phyloP scores from a whole-genome alignment of 2,329 filamentous ascomycete genomes.

The Verticillium tricorpus region DNA sequence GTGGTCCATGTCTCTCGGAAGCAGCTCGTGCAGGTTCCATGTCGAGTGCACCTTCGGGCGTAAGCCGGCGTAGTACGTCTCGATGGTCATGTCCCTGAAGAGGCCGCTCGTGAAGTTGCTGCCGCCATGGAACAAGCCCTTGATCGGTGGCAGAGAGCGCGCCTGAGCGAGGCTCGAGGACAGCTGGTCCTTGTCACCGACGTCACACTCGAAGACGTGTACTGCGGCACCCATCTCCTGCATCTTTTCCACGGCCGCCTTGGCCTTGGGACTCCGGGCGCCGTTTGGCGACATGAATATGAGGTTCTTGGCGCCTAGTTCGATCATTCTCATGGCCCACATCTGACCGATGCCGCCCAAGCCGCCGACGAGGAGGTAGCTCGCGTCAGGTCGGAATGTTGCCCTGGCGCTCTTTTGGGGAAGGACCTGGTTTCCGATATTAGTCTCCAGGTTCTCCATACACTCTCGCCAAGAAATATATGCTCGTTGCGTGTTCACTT shows the following conservation, averaged over 20 bases:
- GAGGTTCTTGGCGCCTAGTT: constrained; percentile 21
- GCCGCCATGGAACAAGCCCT: constrained; percentile 11
- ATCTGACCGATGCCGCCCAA: constrained; percentile 21
- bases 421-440: constrained; percentile 3
- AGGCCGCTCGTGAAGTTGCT: constrained; percentile 16
- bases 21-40: constrained; percentile 22
- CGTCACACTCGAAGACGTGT: constrained; percentile 9
- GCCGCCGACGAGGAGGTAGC: constrained; percentile 11
- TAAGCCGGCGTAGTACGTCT: constrained; percentile 9
- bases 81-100: neutral
- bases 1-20: constrained; percentile 26
- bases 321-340: constrained; percentile 18
- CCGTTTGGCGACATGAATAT: constrained; percentile 24
- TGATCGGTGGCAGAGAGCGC: constrained; percentile 8
- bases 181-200: neutral
- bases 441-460: constrained; percentile 2
- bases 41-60: constrained; percentile 28
- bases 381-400: constrained; percentile 8
- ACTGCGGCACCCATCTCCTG: neutral
- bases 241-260: constrained; percentile 13
- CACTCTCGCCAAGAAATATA: neutral
- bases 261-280: constrained; percentile 9
- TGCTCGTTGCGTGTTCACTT: neutral
- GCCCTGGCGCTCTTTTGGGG: neutral
- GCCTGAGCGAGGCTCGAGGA: neutral